phyloP scores from a whole-genome alignment of 2,329 filamentous ascomycete species.

The Colletotrichum aenigma region DNA sequence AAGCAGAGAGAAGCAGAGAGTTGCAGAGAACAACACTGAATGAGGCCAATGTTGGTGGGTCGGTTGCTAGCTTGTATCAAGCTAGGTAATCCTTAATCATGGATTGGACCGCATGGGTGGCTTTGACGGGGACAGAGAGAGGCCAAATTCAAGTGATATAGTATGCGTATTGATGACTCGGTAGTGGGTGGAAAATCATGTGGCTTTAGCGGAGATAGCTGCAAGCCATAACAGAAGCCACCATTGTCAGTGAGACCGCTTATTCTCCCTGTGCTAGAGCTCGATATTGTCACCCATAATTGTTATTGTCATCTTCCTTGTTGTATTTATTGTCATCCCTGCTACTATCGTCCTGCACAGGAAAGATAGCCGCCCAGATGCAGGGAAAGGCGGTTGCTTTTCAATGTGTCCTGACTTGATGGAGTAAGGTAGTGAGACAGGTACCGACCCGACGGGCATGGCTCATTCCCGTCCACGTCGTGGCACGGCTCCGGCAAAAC shows the following conservation, averaged over 20 bases:
- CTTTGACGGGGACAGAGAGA: neutral
- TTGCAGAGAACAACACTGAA: neutral
- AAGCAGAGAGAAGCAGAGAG: neutral
- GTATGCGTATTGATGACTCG: neutral
- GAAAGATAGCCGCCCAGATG: neutral
- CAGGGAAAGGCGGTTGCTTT: neutral
- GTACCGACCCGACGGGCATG: too few species aligned
- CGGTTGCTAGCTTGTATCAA: neutral
- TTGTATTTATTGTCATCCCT: neutral
- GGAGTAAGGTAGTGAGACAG: too few species aligned
- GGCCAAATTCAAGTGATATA: neutral
- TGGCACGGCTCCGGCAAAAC: conserved; percentile 4
- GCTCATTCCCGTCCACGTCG: too few species aligned
- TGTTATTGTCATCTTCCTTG: neutral
- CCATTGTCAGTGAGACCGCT: neutral
- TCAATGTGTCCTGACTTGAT: neutral
- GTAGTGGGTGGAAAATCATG: neutral
- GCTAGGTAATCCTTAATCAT: neutral
- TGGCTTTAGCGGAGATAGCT: neutral
- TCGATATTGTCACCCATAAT: neutral
- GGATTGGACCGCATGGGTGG: neutral
- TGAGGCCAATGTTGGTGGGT: neutral
- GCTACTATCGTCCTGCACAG: neutral
- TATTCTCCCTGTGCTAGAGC: neutral
- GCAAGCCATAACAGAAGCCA: neutral